These are phyloP conservation scores for Alnus rubra DNA, from an alignment of 306 rosid species.

Conservation along the genomic window DNA sequence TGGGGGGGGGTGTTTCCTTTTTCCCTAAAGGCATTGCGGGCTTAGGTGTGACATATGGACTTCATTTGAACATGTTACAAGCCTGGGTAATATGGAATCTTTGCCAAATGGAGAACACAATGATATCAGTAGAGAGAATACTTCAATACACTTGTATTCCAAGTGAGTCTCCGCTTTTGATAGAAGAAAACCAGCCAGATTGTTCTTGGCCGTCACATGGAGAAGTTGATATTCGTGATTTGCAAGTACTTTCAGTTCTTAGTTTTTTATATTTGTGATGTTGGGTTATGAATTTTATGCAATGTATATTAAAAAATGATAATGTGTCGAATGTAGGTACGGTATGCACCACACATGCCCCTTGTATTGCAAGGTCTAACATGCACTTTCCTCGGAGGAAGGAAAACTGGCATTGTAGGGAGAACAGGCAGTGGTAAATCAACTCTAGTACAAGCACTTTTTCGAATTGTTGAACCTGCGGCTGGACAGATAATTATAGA, in stretches of 20 bases:
- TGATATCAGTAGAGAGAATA: slow-evolving; percentile 76
- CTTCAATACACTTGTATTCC: slow-evolving; percentile 53
- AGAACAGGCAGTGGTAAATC: slow-evolving; percentile 65
- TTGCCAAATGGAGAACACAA: slow-evolving; percentile 57
- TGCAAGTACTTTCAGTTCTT: slow-evolving; percentile 47
- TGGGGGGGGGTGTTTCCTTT: background rate
- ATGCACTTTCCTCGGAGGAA: slow-evolving; percentile 46
- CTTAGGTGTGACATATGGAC: slow-evolving; percentile 68
- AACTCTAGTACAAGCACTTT: slow-evolving; percentile 54
- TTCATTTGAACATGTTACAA: slow-evolving; percentile 56
- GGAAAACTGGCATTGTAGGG: slow-evolving; percentile 57
- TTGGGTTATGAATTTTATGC: background rate
- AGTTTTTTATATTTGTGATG: too few relatives aligned
- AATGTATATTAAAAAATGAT: background rate
- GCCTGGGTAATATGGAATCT: slow-evolving; percentile 45
- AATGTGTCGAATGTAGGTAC: slow-evolving; percentile 37
- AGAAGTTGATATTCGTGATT: slow-evolving; percentile 52
- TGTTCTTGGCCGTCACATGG: slow-evolving; percentile 61
- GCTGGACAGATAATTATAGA: slow-evolving; percentile 48
- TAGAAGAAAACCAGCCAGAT: slow-evolving; percentile 51
- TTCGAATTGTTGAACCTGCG: slow-evolving; percentile 46
- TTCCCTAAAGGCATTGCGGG: slow-evolving; percentile 60
- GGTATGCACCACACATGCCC: slow-evolving; percentile 50
- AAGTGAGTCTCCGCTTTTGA: slow-evolving; percentile 63
- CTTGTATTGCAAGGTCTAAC: slow-evolving; percentile 53